Conservation (phyloP, 2,329 filamentous ascomycete species). For the Monosporascus ibericus region DNA sequence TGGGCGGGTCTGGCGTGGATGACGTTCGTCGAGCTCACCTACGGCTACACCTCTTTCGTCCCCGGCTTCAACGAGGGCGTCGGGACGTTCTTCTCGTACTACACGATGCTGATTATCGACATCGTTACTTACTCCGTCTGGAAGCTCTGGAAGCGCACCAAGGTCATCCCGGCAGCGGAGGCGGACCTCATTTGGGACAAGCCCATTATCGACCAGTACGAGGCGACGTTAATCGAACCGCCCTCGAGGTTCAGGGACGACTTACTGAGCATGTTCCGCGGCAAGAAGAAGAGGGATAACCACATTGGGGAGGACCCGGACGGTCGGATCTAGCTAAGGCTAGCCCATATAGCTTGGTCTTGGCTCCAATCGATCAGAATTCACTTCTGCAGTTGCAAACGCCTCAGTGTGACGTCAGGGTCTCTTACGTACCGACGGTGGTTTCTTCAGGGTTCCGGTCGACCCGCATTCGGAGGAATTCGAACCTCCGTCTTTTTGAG, state of each 20-base stretch:
- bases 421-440: neutral
- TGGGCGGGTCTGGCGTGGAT: constrained; percentile 39
- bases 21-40: constrained; percentile 39
- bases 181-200: constrained; percentile 56
- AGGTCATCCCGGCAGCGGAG: constrained; percentile 45
- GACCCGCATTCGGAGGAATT: too few species aligned
- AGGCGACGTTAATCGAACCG: constrained; percentile 36
- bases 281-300: constrained; percentile 23
- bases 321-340: too few species aligned
- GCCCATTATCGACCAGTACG: constrained; percentile 51
- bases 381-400: too few species aligned
- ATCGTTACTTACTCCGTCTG: constrained; percentile 53
- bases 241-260: constrained; percentile 43
- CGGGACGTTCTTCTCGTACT: constrained; percentile 37
- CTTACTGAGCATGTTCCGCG: constrained; percentile 30
- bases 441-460: too few species aligned
- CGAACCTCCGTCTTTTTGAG: too few species aligned
- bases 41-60: constrained; percentile 48
- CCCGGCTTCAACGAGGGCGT: constrained; percentile 30
- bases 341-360: too few species aligned
- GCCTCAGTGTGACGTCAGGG: too few species aligned
- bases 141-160: constrained; percentile 58
- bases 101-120: constrained; percentile 40
- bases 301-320: constrained; percentile 15
- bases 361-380: too few species aligned